Evolutionary conservation across 1,284 basidiomycete genomes (phyloP), one percentile per base, ranked within the genome.

Genomic region (Meripilus lineatus): DNA sequence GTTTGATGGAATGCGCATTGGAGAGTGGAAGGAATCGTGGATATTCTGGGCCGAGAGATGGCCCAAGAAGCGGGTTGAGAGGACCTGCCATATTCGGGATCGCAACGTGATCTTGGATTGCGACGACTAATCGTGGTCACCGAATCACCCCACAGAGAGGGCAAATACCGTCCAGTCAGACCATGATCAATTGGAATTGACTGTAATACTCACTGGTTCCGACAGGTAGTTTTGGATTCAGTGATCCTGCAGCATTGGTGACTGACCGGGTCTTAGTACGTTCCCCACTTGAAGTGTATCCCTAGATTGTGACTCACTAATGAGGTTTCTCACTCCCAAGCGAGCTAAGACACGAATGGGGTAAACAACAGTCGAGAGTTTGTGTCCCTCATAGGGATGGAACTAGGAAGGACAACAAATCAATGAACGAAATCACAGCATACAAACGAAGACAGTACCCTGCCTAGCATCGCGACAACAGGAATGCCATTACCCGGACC

Each of bases 401-500:
- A 92, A 88, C 87, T 86, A 53, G 56, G 50, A n/a, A n/a, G n/a
- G n/a, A n/a, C n/a, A 56, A 47, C 45, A 10, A 13, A 32, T 26
- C 40, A 37, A 42, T 41, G 24, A 39, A 40, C 18, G 5, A 11
- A 17, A 13, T 18, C 14, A 18, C 14, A 38, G 17, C 36, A 42
- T 26, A 23, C 11, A 22, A n/a, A 21, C 38, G 26, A 17, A 32
- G 4, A 10, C 44, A 47, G 49, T 57, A 89, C 87, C 54, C 89
- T 72, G 51, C 89, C 89, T 18, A 92, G 78, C 84, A 91, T 91
- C 2, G 82, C 88, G 2, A 92, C 86, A 2, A 88, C 87, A 0
- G 89, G 84, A 0, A 85, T 72, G 13, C 72, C 68, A 34, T 62
- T 70, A 11, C 67, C 73, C 24, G 64, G 61, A 1, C 86, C 81